These are phyloP conservation scores for Vachellia pachyceras DNA, from an alignment of 306 rosid species.

Conservation along the genomic window DNA sequence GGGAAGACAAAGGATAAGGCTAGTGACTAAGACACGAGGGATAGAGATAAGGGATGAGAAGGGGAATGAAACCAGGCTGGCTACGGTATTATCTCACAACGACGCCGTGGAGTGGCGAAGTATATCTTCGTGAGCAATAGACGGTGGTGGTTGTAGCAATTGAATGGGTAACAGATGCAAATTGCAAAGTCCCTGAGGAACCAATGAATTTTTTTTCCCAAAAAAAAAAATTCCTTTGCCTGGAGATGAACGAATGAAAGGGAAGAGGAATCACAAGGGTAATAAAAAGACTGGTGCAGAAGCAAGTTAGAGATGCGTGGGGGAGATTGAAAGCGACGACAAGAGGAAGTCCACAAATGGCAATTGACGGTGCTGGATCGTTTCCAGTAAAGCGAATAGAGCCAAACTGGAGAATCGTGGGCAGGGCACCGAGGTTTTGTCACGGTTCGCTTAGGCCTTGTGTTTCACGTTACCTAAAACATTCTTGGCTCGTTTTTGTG, in stretches of 20 bases:
- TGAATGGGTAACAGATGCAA: background rate
- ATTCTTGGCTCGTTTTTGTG: background rate
- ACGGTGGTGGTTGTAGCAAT: background rate
- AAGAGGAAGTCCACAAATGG: background rate
- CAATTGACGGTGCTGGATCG: background rate
- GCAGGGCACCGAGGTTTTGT: background rate
- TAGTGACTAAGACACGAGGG: conserved; percentile 25
- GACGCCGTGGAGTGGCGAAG: conserved; percentile 35
- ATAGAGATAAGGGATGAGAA: conserved; percentile 26
- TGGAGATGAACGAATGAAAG: background rate
- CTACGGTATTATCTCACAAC: conserved; percentile 3
- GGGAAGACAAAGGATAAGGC: conserved; percentile 22
- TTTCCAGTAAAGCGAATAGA: background rate
- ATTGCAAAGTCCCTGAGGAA: background rate
- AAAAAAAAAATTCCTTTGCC: background rate
- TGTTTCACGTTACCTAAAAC: background rate
- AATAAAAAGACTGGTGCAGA: background rate
- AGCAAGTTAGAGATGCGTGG: background rate
- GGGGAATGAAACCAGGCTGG: background rate
- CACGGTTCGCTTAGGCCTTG: background rate
- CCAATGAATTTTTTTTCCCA: background rate
- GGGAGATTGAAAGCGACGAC: background rate
- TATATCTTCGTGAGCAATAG: background rate
- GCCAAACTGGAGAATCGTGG: background rate
- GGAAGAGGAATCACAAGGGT: conserved; percentile 6